These are phyloP conservation scores for Erodium maritimum DNA, from an alignment of 345 rosid genomes.

Conservation along the genomic window DNA sequence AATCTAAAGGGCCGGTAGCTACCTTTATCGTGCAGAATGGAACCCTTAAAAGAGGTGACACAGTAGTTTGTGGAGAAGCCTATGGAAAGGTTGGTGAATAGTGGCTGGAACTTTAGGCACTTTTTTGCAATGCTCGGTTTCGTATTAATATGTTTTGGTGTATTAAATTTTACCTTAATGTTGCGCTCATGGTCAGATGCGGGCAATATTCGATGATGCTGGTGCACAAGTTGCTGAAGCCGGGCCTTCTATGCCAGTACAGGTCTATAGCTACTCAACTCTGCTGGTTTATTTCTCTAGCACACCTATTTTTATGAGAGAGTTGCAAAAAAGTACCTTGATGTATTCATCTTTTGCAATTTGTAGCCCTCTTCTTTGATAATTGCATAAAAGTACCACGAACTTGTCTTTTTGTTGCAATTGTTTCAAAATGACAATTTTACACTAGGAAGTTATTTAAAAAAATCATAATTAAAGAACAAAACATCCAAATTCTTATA, in stretches of 20 bases:
- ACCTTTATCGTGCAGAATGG: slow-evolving; percentile 96
- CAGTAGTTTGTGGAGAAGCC: slow-evolving; percentile 90
- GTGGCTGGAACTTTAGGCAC: slow-evolving; percentile 9
- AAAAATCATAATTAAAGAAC: too few relatives aligned
- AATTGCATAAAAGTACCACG: too few relatives aligned
- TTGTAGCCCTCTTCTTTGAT: too few relatives aligned
- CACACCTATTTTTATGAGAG: too few relatives aligned
- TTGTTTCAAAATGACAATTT: too few relatives aligned
- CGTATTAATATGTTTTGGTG: neutral
- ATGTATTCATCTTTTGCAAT: too few relatives aligned
- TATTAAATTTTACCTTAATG: neutral
- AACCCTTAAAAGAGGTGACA: slow-evolving; percentile 76
- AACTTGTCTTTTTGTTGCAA: too few relatives aligned
- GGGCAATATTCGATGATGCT: slow-evolving; percentile 79
- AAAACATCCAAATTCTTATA: too few relatives aligned
- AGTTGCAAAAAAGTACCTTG: neutral
- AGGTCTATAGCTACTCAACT: slow-evolving; percentile 35
- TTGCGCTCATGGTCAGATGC: slow-evolving; percentile 40
- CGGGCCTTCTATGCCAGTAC: slow-evolving; percentile 90
- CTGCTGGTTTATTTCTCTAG: neutral
- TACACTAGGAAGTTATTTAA: too few relatives aligned
- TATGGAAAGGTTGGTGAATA: slow-evolving; percentile 73
- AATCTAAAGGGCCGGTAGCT: slow-evolving; percentile 82
- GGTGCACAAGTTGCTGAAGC: slow-evolving; percentile 78
- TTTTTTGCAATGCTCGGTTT: slow-evolving; percentile 3